A percentile compares a stretch with the other conserved stretches of the same genome.
phyloP scores from a whole-genome alignment of 163 green algal genomes.

The Coccomyxa subellipsoidea region DNA sequence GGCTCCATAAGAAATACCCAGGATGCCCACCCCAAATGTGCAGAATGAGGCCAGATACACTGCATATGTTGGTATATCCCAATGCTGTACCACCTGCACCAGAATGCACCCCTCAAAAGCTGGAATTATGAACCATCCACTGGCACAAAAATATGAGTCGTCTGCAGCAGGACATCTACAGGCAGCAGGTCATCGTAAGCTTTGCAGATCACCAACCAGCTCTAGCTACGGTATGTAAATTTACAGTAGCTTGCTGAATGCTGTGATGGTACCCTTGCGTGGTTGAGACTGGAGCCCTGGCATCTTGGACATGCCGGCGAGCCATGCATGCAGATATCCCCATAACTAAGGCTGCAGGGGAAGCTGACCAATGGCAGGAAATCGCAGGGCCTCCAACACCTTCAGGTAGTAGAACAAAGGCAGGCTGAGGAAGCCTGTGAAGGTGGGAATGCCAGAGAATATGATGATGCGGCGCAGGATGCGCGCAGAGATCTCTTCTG shows the following conservation, averaged over 20 bases:
- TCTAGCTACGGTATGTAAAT: no score
- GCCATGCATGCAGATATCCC: no score
- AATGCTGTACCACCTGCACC: not conserved
- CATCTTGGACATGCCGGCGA: no score
- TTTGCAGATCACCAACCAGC: no score
- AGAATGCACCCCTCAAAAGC: not conserved
- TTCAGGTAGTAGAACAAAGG: conserved; percentile 7
- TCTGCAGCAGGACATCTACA: no score
- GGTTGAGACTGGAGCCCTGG: no score
- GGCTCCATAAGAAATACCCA: conserved; percentile 11
- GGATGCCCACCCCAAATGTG: not conserved
- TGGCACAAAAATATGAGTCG: no score
- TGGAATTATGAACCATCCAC: not conserved
- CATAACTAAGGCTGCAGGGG: no score
- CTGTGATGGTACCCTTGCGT: no score
- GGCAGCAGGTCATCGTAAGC: no score
- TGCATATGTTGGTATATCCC: conserved; percentile 2
- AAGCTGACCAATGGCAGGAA: not conserved
- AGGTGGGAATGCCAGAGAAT: not conserved
- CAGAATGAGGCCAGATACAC: not conserved
- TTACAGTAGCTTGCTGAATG: no score
- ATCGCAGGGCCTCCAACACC: not conserved
- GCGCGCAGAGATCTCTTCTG: not conserved
- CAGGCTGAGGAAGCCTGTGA: not conserved
- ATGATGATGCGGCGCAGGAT: conserved; percentile 1